Base-by-base conservation (phyloP, 1,139 yeast species). In the Debaryomyces fabryi region DNA sequence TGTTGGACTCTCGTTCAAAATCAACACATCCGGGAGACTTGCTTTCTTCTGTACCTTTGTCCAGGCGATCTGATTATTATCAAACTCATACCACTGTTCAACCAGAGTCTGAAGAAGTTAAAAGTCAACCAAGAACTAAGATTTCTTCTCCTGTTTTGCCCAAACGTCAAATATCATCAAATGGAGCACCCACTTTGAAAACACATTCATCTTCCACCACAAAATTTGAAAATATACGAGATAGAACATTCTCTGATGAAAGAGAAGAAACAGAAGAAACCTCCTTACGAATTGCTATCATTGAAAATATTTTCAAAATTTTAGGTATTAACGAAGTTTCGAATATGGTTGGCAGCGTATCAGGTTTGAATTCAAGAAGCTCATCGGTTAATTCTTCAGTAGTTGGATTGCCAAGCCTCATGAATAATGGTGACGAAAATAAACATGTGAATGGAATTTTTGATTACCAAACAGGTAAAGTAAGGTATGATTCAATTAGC, bases 1-100 rank as follows among this genome's bases (percentile, higher is more conserved):
- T 81, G 4, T 67, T 88, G 34, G 83, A 81, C 44, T 81, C 91
- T 0, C 71, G 86, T 42, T 74, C 74, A 18, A 76, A 81, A 27
- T 68, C 82, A 12, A 86, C 88, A 50, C 77, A 73, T 49, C 96
- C 97, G 0, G 97, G 97, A 27, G 96, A 90, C 63, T 72, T 90
- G 48, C 68, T 90, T 13, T 87, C 96, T 0, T 88, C 88, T 46
- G 96, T 87, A 0, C 95, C 96, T 0, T 67, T 89, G 3, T 81
- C 91, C 0, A 72, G 92, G 53, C 71, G 76, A 49, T 58, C 74
- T 0, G 68, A 70, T 27, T 62, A 63, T 34, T 54, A 50, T 45
- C 60, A 55, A 35, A 50, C 53, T 4, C 59, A 56, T 34, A 54
- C 60, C 9, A 48, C 47, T 6, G 33, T 47, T 6, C 33, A 36